These are phyloP conservation scores for Fusarium sp. DNA, from an alignment of 2,329 filamentous ascomycete genomes.

Conservation along the genomic window DNA sequence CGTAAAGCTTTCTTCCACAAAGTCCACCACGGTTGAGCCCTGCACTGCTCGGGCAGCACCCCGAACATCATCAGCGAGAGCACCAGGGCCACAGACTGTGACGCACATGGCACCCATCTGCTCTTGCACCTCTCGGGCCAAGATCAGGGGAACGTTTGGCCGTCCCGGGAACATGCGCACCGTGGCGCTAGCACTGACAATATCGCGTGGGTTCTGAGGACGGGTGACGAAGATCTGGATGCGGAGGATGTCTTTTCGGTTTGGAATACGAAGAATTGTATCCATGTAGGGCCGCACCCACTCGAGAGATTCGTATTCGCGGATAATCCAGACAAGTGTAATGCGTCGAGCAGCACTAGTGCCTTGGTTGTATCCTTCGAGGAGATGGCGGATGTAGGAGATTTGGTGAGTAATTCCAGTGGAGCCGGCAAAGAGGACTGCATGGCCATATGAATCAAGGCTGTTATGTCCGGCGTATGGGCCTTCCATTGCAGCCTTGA, in stretches of 20 bases:
- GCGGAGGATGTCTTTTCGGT: slow-evolving; percentile 81
- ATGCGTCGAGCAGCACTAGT: slow-evolving; percentile 84
- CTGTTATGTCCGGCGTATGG: slow-evolving; percentile 87
- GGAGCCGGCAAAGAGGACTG: slow-evolving; percentile 88
- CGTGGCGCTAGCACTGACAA: slow-evolving; percentile 77
- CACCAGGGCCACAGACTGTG: slow-evolving; percentile 79
- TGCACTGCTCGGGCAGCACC: slow-evolving; percentile 71
- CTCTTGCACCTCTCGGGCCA: slow-evolving; percentile 82
- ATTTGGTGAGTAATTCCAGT: slow-evolving; percentile 97
- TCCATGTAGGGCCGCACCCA: slow-evolving; percentile 93
- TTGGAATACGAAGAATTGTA: slow-evolving; percentile 77
- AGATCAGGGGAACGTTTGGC: slow-evolving; percentile 81
- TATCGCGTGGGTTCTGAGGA: slow-evolving; percentile 83
- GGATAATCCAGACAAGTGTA: slow-evolving; percentile 91
- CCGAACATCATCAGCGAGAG: slow-evolving; percentile 79
- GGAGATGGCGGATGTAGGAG: slow-evolving; percentile 82
- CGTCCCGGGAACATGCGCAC: slow-evolving; percentile 94
- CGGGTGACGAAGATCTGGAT: slow-evolving; percentile 92
- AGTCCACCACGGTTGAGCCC: slow-evolving; percentile 73
- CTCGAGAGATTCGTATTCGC: slow-evolving; percentile 86
- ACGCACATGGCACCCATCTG: slow-evolving; percentile 91
- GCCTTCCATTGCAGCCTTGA: slow-evolving; percentile 84
- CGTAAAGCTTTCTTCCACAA: slow-evolving; percentile 81
- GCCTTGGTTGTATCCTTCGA: slow-evolving; percentile 73
- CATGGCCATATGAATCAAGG: slow-evolving; percentile 91